phyloP scores from a whole-genome alignment of 768 basidiomycete genomes.

The Leccinum fibrillosum region DNA sequence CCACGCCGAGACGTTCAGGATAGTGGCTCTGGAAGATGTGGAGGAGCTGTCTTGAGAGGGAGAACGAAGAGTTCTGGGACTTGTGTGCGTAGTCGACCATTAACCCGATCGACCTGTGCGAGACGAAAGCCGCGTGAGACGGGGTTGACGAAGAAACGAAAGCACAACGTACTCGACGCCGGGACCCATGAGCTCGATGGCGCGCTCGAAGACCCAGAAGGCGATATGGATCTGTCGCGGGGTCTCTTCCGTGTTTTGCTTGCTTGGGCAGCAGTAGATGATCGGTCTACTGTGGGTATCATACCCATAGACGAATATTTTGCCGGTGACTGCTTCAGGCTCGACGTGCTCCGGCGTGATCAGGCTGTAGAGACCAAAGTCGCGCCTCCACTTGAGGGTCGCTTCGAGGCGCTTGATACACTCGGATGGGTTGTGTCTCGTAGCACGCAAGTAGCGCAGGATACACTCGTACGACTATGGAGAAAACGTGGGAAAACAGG shows the following conservation, averaged over 20 bases:
- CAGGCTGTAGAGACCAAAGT: slow-evolving; percentile 68
- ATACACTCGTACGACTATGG: slow-evolving; percentile 63
- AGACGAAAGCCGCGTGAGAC: background rate
- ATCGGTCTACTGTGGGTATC: slow-evolving; percentile 64
- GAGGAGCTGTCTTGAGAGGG: slow-evolving; percentile 40
- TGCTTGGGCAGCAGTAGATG: slow-evolving; percentile 63
- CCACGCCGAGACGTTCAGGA: slow-evolving; percentile 77
- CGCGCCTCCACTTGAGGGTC: slow-evolving; percentile 77
- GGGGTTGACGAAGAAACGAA: background rate
- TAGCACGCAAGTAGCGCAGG: slow-evolving; percentile 73
- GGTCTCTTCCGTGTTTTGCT: slow-evolving; percentile 75
- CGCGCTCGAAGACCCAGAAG: slow-evolving; percentile 77
- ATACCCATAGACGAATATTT: slow-evolving; percentile 78
- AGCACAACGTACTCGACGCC: slow-evolving; percentile 66
- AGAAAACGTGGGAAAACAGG: background rate
- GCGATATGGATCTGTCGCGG: slow-evolving; percentile 68
- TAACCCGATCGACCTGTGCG: slow-evolving; percentile 55
- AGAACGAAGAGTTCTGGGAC: slow-evolving; percentile 52
- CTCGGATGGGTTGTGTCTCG: slow-evolving; percentile 61
- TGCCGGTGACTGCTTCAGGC: slow-evolving; percentile 81
- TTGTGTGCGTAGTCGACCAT: slow-evolving; percentile 78
- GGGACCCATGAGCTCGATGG: slow-evolving; percentile 72
- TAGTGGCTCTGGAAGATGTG: slow-evolving; percentile 79
- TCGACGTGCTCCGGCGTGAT: slow-evolving; percentile 64
- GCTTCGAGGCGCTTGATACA: slow-evolving; percentile 66